Evolutionary conservation across 2,329 filamentous ascomycete species (phyloP).

Genomic region (Colletotrichum agaves): DNA sequence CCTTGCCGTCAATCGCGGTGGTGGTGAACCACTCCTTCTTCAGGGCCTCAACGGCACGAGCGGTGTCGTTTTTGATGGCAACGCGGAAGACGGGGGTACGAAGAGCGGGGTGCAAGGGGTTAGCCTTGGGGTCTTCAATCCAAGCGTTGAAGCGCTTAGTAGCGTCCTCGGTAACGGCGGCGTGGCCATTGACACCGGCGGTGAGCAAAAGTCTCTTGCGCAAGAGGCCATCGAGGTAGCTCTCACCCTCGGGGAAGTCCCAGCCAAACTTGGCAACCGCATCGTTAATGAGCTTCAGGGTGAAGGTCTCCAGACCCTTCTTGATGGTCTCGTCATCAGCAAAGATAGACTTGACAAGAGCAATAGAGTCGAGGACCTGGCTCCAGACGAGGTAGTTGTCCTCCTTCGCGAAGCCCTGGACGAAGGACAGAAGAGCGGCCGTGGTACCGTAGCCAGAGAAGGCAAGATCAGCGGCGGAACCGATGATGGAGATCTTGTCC

Average conservation of each 20-base stretch:
- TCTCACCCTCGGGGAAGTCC: slow-evolving; percentile 81
- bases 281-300: slow-evolving; percentile 78
- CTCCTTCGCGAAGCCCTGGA: slow-evolving; percentile 86
- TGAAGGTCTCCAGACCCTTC: slow-evolving; percentile 80
- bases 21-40: slow-evolving; percentile 88
- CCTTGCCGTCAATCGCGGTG: slow-evolving; percentile 89
- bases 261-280: slow-evolving; percentile 86
- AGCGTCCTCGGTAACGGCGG: slow-evolving; percentile 77
- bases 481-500: slow-evolving; percentile 93
- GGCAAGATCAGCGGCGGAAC: slow-evolving; percentile 89
- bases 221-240: slow-evolving; percentile 84
- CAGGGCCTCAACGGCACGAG: slow-evolving; percentile 75
- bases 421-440: slow-evolving; percentile 81
- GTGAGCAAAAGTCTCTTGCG: slow-evolving; percentile 82
- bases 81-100: slow-evolving; percentile 84
- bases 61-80: slow-evolving; percentile 76
- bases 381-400: slow-evolving; percentile 89
- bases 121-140: slow-evolving; percentile 73
- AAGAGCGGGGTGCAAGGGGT: slow-evolving; percentile 82
- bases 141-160: slow-evolving; percentile 84
- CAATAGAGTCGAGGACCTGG: slow-evolving; percentile 82
- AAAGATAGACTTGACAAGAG: slow-evolving; percentile 85
- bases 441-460: slow-evolving; percentile 88
- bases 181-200: slow-evolving; percentile 81
- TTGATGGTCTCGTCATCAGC: slow-evolving; percentile 78